phyloP scores from a whole-genome alignment of 2,329 filamentous ascomycete species.

The Cyphellophora europaea region DNA sequence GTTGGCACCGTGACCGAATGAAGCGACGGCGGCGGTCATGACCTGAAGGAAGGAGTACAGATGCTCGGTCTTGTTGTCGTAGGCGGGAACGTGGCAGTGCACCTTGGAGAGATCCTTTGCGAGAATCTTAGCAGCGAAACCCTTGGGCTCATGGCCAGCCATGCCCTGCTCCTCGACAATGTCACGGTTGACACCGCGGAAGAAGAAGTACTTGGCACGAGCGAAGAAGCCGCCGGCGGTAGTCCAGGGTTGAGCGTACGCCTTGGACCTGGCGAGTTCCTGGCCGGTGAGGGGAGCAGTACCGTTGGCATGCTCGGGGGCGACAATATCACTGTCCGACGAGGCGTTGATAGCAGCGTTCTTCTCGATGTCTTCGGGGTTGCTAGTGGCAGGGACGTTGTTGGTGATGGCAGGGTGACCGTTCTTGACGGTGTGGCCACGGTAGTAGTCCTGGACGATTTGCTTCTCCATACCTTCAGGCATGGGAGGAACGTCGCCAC shows the following conservation, averaged over 20 bases:
- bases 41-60: constrained; percentile 44
- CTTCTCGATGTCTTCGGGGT: neutral
- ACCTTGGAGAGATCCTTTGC: constrained; percentile 2
- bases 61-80: constrained; percentile 60
- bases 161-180: constrained; percentile 6
- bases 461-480: constrained; percentile 1
- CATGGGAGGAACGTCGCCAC: neutral
- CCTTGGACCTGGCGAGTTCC: constrained; percentile 2
- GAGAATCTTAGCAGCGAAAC: constrained; percentile 4
- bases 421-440: constrained; percentile 1
- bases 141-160: constrained; percentile 1
- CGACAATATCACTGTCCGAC: neutral
- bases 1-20: constrained; percentile 59
- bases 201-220: constrained; percentile 5
- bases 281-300: neutral
- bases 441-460: constrained; percentile 4
- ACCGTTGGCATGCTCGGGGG: neutral
- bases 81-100: constrained; percentile 51
- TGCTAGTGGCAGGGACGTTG: neutral
- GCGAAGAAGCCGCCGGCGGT: constrained; percentile 1
- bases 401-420: neutral
- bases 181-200: constrained; percentile 7
- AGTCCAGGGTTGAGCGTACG: constrained; percentile 5
- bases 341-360: neutral
- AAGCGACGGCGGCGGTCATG: constrained; percentile 39